Evolutionary conservation across 164 flowering plant species (phyloP).

Genomic region (grape (Vitis vinifera)): ASM3070453v1 NC_081819.1:19856001-19856500

Average conservation of each 20-base stretch:
- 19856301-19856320: too few relatives aligned
- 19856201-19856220: slow-evolving; percentile 80
- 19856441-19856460: too few relatives aligned
- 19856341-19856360: too few relatives aligned
- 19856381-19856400: too few relatives aligned
- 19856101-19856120: slow-evolving; percentile 91
- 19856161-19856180: slow-evolving; percentile 84
- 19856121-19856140: slow-evolving; percentile 98
- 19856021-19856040: neutral
- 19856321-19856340: too few relatives aligned
- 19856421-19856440: too few relatives aligned
- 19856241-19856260: slow-evolving; percentile 41
- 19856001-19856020: neutral
- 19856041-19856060: slow-evolving; percentile 13
- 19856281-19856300: too few relatives aligned
- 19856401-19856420: too few relatives aligned
- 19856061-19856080: slow-evolving; percentile 87
- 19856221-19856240: slow-evolving; percentile 83
- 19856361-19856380: too few relatives aligned
- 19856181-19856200: slow-evolving; percentile 91
- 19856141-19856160: slow-evolving; percentile 74
- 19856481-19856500: too few relatives aligned
- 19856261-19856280: neutral
- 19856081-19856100: slow-evolving; percentile 94
- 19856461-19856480: too few relatives aligned